Percentiles rank a stretch among this genome's conserved stretches.
Evolutionary conservation across 1,284 basidiomycete genomes (phyloP).

Genomic region (Schizopora paradoxa): DNA sequence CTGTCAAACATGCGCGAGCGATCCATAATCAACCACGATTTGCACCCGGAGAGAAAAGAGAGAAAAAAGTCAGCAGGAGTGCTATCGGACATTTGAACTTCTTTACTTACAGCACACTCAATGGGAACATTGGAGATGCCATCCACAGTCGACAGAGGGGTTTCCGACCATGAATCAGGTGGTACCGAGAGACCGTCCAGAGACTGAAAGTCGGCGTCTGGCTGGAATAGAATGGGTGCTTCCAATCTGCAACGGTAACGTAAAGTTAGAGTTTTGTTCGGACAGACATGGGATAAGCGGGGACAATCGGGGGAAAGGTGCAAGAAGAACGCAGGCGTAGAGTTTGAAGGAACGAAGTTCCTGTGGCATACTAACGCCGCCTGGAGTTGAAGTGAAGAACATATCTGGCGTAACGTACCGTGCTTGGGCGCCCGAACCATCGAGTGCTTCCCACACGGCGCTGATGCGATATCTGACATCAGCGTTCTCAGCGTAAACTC

Average conservation of each 20-base stretch:
- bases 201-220: slow-evolving; percentile 56
- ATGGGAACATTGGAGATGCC: slow-evolving; percentile 46
- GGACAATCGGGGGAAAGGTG: not conserved
- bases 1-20: slow-evolving; percentile 29
- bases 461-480: slow-evolving; percentile 50
- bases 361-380: not conserved
- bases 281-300: slow-evolving; percentile 8
- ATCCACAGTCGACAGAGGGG: slow-evolving; percentile 39
- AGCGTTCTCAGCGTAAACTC: slow-evolving; percentile 37
- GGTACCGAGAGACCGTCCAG: slow-evolving; percentile 41
- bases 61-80: slow-evolving; percentile 4
- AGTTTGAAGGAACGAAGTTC: not conserved
- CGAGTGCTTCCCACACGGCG: slow-evolving; percentile 54
- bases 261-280: slow-evolving; percentile 15
- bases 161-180: slow-evolving; percentile 58
- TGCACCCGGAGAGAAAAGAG: slow-evolving; percentile 6
- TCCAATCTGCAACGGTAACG: slow-evolving; percentile 42
- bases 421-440: slow-evolving; percentile 37
- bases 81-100: slow-evolving; percentile 13
- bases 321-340: slow-evolving; percentile 1
- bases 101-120: slow-evolving; percentile 50
- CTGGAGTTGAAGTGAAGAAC: slow-evolving; percentile 1
- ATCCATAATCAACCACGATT: slow-evolving; percentile 2
- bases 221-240: slow-evolving; percentile 54
- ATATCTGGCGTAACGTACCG: too few relatives aligned